Evolutionary conservation across 768 basidiomycete species (phyloP), one percentile per base, ranked within the genome.

Genomic region (Agaricus subrufescens): DNA sequence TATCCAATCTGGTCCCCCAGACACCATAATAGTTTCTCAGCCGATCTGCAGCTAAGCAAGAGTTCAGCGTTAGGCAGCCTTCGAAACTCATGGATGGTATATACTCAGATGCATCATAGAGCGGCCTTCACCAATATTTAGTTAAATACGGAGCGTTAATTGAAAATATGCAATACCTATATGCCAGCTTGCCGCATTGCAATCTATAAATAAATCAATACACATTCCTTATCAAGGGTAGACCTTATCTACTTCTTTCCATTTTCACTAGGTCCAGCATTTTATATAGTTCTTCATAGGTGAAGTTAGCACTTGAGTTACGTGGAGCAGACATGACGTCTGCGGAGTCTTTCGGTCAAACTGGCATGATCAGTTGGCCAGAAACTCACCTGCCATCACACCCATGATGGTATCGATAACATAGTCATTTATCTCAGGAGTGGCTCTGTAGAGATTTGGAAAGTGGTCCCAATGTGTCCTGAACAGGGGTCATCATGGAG

Each of bases 391-490:
- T 49, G 54, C 49, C 46, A 56, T 56, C 23, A 47, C 38, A 43
- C 38, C 40, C 40, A 31, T 14, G 11, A 56, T 31, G 4, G 40
- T 44, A n/a, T 49, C 47, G 14, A 48, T 29, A 1, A 26, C 46
- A 49, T 56, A 49, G 8, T 56, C 54, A 15, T 56, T 31, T 40
- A 49, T 43, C 3, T 56, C 47, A 9, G 54, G 46, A 2, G 54
- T 50, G n/a, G 34, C 14, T 42, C 1, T 14, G 14, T 56, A 47
- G 4, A 49, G 11, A 9, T 40, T 50, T 2, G 54, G 54, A 25
- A 56, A 56, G 2, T 27, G 23, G 12, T 48, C 46, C 54, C 54
- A 56, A 15, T 56, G 49, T 30, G 29, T 25, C 54, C 54, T 56
- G 40, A 5, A 11, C 29, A 31, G 43, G 25, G 3, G 3, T 25